Evolutionary conservation across 164 flowering plant species (phyloP), one percentile per base, ranked within the genome.

Genomic region (Protea cynaroides): DNA sequence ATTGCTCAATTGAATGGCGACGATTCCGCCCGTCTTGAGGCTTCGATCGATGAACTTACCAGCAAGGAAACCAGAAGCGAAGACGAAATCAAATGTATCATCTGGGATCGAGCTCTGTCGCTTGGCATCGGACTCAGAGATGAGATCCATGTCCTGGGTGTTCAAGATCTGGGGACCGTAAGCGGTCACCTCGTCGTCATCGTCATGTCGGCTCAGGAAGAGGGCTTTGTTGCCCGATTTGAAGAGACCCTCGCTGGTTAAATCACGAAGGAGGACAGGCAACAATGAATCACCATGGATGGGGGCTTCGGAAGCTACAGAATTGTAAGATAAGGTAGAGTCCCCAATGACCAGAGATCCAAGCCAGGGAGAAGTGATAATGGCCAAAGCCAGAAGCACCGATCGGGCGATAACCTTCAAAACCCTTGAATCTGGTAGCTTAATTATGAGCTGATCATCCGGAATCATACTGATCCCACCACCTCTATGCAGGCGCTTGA

Each of bases 11-110:
- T 70, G 78, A 25, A 84, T 17, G 1, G 74, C 82, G 5, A 62
- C 75, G 44, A 87, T 61, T 40, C 96, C 96, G 15, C 83, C 83
- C 2, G 29, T 49, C 69, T 82, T 89, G 40, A 87, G 72, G 0
- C 67, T 59, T 8, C 85, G 66, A 55, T 81, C 88, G 15, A 83
- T 38, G 64, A 82, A 78, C 18, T 74, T 72, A 0, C 68, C 64
- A 0, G 59, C 34, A 0, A 22, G 19, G 43, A 65, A 75, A 25
- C 53, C 58, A 11, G 46, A 56, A 0, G 71, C 43, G 72, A 83
- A 78, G 8, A 72, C 71, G 15, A 87, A 78, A 54, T 87, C 84
- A 47, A 75, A 78, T 0, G 74, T 59, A 4, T 72, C 71, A 38
- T 76, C 75, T 0, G 73, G 73, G 21, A 78, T 24, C 10, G 76